phyloP scores from a whole-genome alignment of 352 stramenopile genomes.

The Pythium brachiatum region DNA sequence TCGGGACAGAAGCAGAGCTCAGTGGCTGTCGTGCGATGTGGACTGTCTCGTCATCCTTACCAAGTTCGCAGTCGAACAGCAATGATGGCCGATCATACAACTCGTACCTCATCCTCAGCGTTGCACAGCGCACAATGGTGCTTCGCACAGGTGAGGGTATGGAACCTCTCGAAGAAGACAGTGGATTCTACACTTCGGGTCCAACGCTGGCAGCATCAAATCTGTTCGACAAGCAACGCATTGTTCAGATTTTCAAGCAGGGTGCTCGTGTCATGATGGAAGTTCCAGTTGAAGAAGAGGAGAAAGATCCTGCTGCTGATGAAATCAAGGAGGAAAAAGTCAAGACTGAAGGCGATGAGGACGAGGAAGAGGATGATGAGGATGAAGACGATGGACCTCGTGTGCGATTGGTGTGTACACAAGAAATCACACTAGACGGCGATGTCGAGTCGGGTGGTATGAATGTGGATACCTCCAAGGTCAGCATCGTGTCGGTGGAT shows the following conservation, averaged over 20 bases:
- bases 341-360: slow-evolving; percentile 30
- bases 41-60: slow-evolving; percentile 72
- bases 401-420: slow-evolving; percentile 74
- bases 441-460: slow-evolving; percentile 81
- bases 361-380: slow-evolving; percentile 38
- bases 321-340: slow-evolving; percentile 19
- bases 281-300: slow-evolving; percentile 37
- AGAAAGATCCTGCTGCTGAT: not conserved
- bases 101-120: slow-evolving; percentile 79
- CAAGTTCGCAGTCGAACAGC: slow-evolving; percentile 37
- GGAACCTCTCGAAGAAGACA: slow-evolving; percentile 80
- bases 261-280: slow-evolving; percentile 81
- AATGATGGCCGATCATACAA: slow-evolving; percentile 60
- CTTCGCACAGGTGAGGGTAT: slow-evolving; percentile 81
- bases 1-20: slow-evolving; percentile 76
- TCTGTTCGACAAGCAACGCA: slow-evolving; percentile 76
- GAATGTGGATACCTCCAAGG: slow-evolving; percentile 68
- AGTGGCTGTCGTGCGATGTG: slow-evolving; percentile 84
- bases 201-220: slow-evolving; percentile 78
- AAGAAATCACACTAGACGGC: slow-evolving; percentile 80
- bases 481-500: slow-evolving; percentile 82
- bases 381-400: slow-evolving; percentile 56
- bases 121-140: slow-evolving; percentile 84
- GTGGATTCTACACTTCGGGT: slow-evolving; percentile 80
- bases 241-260: slow-evolving; percentile 87